A percentile compares a stretch with the other conserved stretches of the same genome.
These are phyloP conservation scores for Gnomoniopsis smithogilvyi DNA, from an alignment of 2,329 filamentous ascomycete genomes.

Conservation along the genomic window DNA sequence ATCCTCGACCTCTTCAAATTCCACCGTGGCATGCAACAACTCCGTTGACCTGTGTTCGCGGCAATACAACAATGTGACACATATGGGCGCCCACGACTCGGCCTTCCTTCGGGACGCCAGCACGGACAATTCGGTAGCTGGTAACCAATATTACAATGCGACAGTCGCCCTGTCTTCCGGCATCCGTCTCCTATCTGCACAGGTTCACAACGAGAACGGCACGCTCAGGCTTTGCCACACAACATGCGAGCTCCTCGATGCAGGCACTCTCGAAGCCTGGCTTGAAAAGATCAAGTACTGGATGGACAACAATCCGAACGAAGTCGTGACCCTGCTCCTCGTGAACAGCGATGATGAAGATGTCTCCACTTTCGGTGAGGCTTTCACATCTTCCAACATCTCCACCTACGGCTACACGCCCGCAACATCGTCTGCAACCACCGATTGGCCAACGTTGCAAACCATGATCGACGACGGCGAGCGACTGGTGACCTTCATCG, in stretches of 20 bases:
- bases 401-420: constrained; percentile 58
- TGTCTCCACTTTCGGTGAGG: constrained; percentile 50
- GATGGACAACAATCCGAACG: constrained; percentile 67
- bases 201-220: constrained; percentile 62
- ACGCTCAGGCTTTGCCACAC: constrained; percentile 69
- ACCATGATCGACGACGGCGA: constrained; percentile 62
- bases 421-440: constrained; percentile 36
- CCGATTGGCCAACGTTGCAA: constrained; percentile 69
- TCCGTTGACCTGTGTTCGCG: constrained; percentile 69
- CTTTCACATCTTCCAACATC: constrained; percentile 58
- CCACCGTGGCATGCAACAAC: constrained; percentile 70
- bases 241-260: constrained; percentile 64
- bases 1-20: constrained; percentile 27
- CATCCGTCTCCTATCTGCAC: constrained; percentile 66
- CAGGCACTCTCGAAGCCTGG: constrained; percentile 63
- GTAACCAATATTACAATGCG: constrained; percentile 73
- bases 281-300: constrained; percentile 61
- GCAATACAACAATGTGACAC: constrained; percentile 71
- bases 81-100: constrained; percentile 74
- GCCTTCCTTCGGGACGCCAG: constrained; percentile 65
- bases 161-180: constrained; percentile 68
- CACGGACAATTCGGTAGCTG: constrained; percentile 59
- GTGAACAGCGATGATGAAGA: constrained; percentile 65
- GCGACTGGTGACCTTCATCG: constrained; percentile 67
- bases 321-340: constrained; percentile 72